Percentiles rank a stretch among this genome's conserved stretches.
Evolutionary conservation across 768 basidiomycete genomes (phyloP).

Genomic region (Lactarius indigo): DNA sequence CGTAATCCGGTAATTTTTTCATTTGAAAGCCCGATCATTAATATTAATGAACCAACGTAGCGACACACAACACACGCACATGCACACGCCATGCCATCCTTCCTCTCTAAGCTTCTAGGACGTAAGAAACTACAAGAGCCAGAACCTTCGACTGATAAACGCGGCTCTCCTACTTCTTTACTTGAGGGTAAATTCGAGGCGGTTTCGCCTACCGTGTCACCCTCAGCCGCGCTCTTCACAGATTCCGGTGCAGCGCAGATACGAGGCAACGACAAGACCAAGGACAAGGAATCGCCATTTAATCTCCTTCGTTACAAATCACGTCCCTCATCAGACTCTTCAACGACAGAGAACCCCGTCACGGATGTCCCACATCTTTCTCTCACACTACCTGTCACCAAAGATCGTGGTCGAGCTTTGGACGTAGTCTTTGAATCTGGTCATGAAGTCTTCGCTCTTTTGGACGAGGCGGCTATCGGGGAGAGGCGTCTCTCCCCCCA

Average conservation of each 20-base stretch:
- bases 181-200: conserved; percentile 76
- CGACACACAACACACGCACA: neutral
- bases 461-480: conserved; percentile 55
- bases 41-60: conserved; percentile 17
- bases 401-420: conserved; percentile 46
- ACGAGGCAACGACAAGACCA: conserved; percentile 37
- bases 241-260: conserved; percentile 30
- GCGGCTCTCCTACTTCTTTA: conserved; percentile 42
- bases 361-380: conserved; percentile 52
- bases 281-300: conserved; percentile 42
- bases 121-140: conserved; percentile 61
- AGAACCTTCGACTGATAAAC: conserved; percentile 41
- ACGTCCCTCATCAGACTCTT: conserved; percentile 37
- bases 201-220: conserved; percentile 47
- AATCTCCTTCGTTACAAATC: conserved; percentile 50
- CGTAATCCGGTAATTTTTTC: neutral
- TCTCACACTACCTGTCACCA: conserved; percentile 54
- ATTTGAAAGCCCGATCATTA: conserved; percentile 3
- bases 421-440: conserved; percentile 61
- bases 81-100: conserved; percentile 49
- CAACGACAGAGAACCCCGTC: conserved; percentile 33
- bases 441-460: conserved; percentile 42
- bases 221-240: conserved; percentile 32
- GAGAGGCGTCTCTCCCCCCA: conserved; percentile 55
- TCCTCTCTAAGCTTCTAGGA: conserved; percentile 75